phyloP scores from a whole-genome alignment of 148 eudicot genomes.

The Rhododendron ferrugineum region DNA sequence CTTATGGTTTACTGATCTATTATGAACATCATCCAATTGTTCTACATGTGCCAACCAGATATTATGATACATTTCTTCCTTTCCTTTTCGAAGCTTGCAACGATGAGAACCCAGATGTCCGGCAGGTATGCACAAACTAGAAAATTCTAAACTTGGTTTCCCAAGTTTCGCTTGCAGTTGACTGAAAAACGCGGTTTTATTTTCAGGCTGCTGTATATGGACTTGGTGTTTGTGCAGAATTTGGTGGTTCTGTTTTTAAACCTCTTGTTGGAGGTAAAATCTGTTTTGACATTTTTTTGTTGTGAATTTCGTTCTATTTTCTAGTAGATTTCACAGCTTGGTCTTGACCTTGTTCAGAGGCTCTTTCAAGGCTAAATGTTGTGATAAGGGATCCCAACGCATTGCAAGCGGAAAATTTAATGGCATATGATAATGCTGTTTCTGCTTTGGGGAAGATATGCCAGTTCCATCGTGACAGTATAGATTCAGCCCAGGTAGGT shows the following conservation, averaged over 20 bases:
- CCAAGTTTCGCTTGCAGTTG: neutral
- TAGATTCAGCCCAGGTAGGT: slow-evolving; percentile 75
- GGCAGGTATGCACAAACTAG: slow-evolving; percentile 52
- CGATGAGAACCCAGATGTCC: slow-evolving; percentile 73
- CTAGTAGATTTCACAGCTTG: neutral
- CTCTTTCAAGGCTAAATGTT: slow-evolving; percentile 82
- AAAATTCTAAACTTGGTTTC: neutral
- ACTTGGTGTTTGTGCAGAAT: slow-evolving; percentile 98
- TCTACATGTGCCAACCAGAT: slow-evolving; percentile 36
- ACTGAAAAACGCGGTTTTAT: slow-evolving; percentile 8
- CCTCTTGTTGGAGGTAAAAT: slow-evolving; percentile 78
- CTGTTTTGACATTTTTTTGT: neutral
- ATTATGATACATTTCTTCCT: slow-evolving; percentile 81
- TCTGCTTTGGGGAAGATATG: slow-evolving; percentile 92
- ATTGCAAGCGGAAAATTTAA: slow-evolving; percentile 54
- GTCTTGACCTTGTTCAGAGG: slow-evolving; percentile 47
- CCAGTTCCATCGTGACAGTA: slow-evolving; percentile 70
- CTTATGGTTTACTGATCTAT: neutral
- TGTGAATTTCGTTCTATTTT: neutral
- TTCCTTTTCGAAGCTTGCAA: slow-evolving; percentile 90
- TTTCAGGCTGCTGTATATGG: slow-evolving; percentile 98
- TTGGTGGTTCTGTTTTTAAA: slow-evolving; percentile 80
- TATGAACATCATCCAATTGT: slow-evolving; percentile 2
- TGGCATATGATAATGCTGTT: slow-evolving; percentile 97
- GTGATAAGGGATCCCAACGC: slow-evolving; percentile 66